Conservation (phyloP, 2,329 filamentous ascomycete species). For the Arthrinium phaeospermum region DNA sequence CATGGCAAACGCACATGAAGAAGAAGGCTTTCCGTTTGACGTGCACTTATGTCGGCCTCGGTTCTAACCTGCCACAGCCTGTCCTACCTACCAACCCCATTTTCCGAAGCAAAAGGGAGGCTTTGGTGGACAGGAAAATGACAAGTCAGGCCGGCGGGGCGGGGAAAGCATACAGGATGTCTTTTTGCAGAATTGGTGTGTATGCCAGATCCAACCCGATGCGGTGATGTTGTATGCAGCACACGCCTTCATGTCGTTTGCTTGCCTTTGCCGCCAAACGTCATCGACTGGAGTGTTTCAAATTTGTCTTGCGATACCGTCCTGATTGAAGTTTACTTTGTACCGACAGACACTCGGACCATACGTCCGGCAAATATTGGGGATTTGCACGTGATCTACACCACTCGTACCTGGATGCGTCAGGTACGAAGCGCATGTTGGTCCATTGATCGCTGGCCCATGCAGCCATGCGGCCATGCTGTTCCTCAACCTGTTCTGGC, state of each 20-base stretch:
- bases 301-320: conserved; percentile 8
- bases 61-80: neutral
- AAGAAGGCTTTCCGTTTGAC: neutral
- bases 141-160: neutral
- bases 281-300: conserved; percentile 9
- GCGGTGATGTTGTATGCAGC: neutral
- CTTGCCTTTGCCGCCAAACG: conserved; percentile 5
- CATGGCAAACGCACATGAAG: neutral
- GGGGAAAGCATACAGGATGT: neutral
- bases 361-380: neutral
- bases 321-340: conserved; percentile 1
- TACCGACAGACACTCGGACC: conserved; percentile 7
- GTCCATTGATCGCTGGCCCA: neutral
- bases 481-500: neutral
- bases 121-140: neutral
- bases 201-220: neutral
- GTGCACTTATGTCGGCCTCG: neutral
- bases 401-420: neutral
- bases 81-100: neutral
- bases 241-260: neutral
- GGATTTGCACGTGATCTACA: neutral
- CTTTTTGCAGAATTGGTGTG: neutral
- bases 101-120: neutral
- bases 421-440: conserved; percentile 1
- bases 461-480: neutral